Evolutionary conservation across 352 stramenopile species (phyloP), one percentile per base, ranked within the genome.

Genomic region (Phytopythium kandeliae): DNA sequence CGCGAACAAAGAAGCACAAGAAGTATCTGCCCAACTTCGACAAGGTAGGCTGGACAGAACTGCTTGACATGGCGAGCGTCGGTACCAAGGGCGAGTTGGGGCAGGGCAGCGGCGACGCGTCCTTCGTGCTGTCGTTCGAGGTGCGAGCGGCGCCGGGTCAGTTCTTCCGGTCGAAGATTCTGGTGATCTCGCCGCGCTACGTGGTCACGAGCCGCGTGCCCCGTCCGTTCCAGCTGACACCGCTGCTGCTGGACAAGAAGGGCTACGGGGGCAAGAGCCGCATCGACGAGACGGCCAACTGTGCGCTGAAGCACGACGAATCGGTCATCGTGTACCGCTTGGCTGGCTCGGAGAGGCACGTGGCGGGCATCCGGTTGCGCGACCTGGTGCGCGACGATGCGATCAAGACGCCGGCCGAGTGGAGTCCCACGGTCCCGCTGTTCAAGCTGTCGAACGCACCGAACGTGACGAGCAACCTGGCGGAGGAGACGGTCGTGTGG

Each of bases 151-250:
- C 80, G 17, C 83, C 85, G 34, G 75, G 67, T 0, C 85, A 93
- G 54, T 95, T 94, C 45, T 86, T 82, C 57, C 67, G 80, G 6
- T 86, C 85, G 10, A 93, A 92, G 63, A 86, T 95, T 36, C 58
- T 92, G 26, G 64, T 85, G 2, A 71, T 95, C 36, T 85, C 81
- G 16, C 85, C 85, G 13, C 77, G 85, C 7, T 92, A 80, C 53
- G 66, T 94, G 28, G 54, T 95, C 15, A 51, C 87, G 36, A 94
- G 85, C 41, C 63, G 64, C 33, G 74, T 92, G 1, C 63, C 69
- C 4, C 72, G 83, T 21, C 52, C 66, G 17, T 48, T 95, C 22
- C 76, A 95, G 44, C 57, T 92, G 26, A 87, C 75, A 9, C 83
- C 83, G 0, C 51, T 95, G 41, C 69, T 86, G 33, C 34, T 95